These are phyloP conservation scores for Beta vulgaris DNA, from an alignment of 148 eudicot genomes.

Conservation along the genomic window DNA sequence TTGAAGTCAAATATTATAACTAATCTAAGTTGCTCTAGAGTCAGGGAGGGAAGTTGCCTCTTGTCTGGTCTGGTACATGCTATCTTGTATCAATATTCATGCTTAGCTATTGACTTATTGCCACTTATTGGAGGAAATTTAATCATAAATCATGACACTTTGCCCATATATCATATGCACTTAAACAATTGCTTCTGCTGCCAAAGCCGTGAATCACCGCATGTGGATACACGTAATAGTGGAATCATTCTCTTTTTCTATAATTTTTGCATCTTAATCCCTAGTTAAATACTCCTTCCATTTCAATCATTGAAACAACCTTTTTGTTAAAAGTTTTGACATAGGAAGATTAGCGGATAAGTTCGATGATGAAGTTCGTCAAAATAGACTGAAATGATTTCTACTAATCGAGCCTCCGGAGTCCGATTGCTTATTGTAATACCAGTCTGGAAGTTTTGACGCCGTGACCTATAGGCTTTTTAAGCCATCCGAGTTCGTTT, in stretches of 20 bases:
- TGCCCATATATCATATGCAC: not conserved
- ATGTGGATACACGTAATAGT: slow-evolving; percentile 13
- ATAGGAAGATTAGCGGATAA: too few species aligned
- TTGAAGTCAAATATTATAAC: too few species aligned
- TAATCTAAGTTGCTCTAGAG: not conserved
- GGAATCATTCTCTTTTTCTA: not conserved
- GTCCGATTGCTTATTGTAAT: too few species aligned
- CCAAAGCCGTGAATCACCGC: slow-evolving; percentile 6
- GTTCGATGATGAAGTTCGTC: too few species aligned
- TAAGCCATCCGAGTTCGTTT: too few species aligned
- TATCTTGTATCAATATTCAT: not conserved
- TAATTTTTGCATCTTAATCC: not conserved
- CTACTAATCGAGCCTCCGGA: too few species aligned
- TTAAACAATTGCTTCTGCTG: not conserved
- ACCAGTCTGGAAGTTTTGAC: too few species aligned
- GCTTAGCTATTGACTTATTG: too few species aligned
- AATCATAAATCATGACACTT: not conserved
- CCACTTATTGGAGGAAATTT: not conserved
- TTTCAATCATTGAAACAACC: not conserved
- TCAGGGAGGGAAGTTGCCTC: not conserved
- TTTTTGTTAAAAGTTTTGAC: too few species aligned
- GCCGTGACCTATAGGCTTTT: too few species aligned
- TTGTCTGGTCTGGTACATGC: slow-evolving; percentile 3
- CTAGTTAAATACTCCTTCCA: not conserved
- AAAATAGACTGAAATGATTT: too few species aligned